phyloP scores from a whole-genome alignment of 352 stramenopile species.

The Phytophthora meadii region DNA sequence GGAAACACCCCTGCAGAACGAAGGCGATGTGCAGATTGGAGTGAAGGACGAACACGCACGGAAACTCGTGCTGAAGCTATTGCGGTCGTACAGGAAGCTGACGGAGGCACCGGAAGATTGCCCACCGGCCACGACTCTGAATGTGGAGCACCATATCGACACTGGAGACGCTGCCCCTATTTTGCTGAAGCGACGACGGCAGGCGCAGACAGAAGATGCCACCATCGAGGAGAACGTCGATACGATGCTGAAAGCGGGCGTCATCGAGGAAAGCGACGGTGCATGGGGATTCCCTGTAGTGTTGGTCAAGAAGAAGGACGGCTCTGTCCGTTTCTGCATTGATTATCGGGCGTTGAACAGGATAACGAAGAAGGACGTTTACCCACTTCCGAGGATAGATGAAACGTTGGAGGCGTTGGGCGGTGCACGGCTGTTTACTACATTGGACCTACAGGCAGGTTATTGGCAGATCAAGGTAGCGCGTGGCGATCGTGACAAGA shows the following conservation, averaged over 20 bases:
- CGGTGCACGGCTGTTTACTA: slow-evolving; percentile 1
- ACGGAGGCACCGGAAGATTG: background rate
- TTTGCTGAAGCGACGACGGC: background rate
- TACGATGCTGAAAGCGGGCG: background rate
- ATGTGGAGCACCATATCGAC: slow-evolving; percentile 4
- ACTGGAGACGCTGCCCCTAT: background rate
- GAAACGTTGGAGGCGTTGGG: slow-evolving; percentile 4
- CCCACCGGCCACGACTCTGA: background rate
- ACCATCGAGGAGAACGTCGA: background rate
- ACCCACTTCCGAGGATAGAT: slow-evolving; percentile 9
- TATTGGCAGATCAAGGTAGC: slow-evolving; percentile 6
- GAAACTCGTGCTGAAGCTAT: background rate
- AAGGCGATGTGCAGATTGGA: background rate
- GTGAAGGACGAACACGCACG: background rate
- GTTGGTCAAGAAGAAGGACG: slow-evolving; percentile 7
- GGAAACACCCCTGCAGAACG: background rate
- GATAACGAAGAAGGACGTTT: slow-evolving; percentile 6
- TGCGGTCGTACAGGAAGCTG: background rate
- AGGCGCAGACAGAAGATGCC: background rate
- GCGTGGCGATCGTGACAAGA: background rate
- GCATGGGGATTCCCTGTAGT: slow-evolving; percentile 9
- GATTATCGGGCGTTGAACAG: background rate
- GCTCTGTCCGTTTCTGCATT: slow-evolving; percentile 1
- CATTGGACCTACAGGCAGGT: background rate
- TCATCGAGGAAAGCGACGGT: background rate